phyloP scores from a whole-genome alignment of 2,329 filamentous ascomycete species.

The Penicillium hordei region DNA sequence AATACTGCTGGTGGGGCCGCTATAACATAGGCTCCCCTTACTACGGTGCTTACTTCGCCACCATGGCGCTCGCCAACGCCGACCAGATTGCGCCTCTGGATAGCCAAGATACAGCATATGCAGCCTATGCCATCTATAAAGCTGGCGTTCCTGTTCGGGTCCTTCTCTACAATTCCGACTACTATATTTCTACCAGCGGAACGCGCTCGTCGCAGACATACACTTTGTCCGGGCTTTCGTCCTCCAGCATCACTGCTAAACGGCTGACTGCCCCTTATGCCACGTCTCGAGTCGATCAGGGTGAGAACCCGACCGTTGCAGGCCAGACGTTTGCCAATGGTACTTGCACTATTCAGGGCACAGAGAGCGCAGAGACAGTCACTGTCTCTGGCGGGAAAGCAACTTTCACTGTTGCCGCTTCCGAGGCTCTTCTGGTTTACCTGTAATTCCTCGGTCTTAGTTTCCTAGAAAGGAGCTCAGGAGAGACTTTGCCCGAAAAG shows the following conservation, averaged over 20 bases:
- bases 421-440: slow-evolving; percentile 53
- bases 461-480: neutral
- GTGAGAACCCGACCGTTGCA: slow-evolving; percentile 46
- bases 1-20: slow-evolving; percentile 52
- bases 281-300: slow-evolving; percentile 47
- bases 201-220: slow-evolving; percentile 39
- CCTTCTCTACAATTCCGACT: slow-evolving; percentile 43
- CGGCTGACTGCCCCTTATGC: slow-evolving; percentile 49
- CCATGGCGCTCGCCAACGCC: slow-evolving; percentile 47
- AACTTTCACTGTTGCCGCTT: slow-evolving; percentile 46
- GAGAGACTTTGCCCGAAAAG: neutral
- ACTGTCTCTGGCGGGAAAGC: slow-evolving; percentile 32
- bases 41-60: slow-evolving; percentile 53
- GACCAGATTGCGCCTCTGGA: slow-evolving; percentile 50
- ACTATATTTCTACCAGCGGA: slow-evolving; percentile 23
- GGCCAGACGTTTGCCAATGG: slow-evolving; percentile 50
- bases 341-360: slow-evolving; percentile 47
- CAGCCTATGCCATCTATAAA: slow-evolving; percentile 50
- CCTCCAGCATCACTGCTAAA: slow-evolving; percentile 42
- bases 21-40: slow-evolving; percentile 54
- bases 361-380: slow-evolving; percentile 24
- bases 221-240: slow-evolving; percentile 44
- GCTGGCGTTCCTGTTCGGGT: slow-evolving; percentile 38
- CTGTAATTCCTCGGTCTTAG: slow-evolving; percentile 24
- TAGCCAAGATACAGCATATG: slow-evolving; percentile 44